phyloP scores from a whole-genome alignment of 2,329 filamentous ascomycete species.

The Stenocarpella maydis region DNA sequence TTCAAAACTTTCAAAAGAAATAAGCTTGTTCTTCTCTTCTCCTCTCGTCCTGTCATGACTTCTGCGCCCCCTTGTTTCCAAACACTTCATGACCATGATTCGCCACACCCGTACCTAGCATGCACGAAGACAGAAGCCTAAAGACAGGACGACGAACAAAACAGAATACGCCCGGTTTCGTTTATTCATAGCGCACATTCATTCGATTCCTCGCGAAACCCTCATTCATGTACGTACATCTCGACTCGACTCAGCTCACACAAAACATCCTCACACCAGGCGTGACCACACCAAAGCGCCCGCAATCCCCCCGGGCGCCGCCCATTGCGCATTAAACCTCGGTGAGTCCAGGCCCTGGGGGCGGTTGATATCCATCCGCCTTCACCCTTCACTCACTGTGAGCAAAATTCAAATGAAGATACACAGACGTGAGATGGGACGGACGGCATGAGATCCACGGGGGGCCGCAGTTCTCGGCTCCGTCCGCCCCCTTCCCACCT shows the following conservation, averaged over 20 bases:
- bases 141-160: neutral
- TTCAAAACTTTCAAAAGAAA: neutral
- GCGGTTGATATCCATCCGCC: no score
- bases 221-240: neutral
- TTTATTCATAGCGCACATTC: neutral
- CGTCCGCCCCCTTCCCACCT: neutral
- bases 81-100: neutral
- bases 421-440: slow-evolving; percentile 12
- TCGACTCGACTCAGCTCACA: neutral
- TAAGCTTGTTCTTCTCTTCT: neutral
- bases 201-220: neutral
- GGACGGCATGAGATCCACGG: neutral
- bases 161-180: no score
- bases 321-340: slow-evolving; percentile 3
- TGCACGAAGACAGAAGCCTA: neutral
- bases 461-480: neutral
- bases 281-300: neutral
- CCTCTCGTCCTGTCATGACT: neutral
- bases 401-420: slow-evolving; percentile 7
- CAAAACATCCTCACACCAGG: neutral
- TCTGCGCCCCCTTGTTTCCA: neutral
- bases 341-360: neutral
- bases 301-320: neutral
- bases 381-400: neutral
- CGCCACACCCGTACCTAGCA: neutral